Base-by-base conservation (phyloP, 257 asterid genomes). In the Ilex aquifolium region DNA sequence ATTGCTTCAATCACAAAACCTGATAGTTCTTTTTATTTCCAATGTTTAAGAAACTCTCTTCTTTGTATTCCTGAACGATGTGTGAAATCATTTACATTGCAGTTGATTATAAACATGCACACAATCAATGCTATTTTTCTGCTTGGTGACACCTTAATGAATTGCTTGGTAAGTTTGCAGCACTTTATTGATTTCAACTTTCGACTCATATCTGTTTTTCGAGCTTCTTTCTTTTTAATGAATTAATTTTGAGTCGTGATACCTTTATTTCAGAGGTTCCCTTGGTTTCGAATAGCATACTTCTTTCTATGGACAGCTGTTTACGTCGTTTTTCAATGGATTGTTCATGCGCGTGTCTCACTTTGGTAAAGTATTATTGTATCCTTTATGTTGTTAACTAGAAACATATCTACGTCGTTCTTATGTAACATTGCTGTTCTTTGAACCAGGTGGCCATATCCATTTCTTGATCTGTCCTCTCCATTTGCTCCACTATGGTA, bases 21-120 rank as follows among this genome's bases (percentile, higher is more conserved):
- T 21, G 27, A 21, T 21, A 21, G 27, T 21, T 21, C 27, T 21
- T 21, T 21, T 21, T 21, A 21, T 21, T 21, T 21, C 27, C 27
- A 21, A 21, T 21, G 27, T 21, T 21, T 21, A 21, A 21, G 42
- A 36, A 36, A 2, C 8, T 36, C 8, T 36, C 42, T 36, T 36
- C 52, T 36, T 21, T 39, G 32, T 15, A 27, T 60, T 63, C 73
- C 59, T 77, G 71, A 73, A 50, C 62, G 62, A 16, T 63, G 9
- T 56, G 40, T 42, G 15, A 36, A 36, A 36, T 36, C 13, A 50
- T 64, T 13, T 61, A 12, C 61, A 5, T 58, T 77, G 81, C 93
- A 92, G 98, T 77, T 90, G 88, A 81, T 85, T 65, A 81, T 92
- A 68, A 87, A 82, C 78, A 92, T 92, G 98, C 98, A 92, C 68